Base-by-base conservation (phyloP, 1,284 basidiomycete genomes). In the Volvariella surrecta region DNA sequence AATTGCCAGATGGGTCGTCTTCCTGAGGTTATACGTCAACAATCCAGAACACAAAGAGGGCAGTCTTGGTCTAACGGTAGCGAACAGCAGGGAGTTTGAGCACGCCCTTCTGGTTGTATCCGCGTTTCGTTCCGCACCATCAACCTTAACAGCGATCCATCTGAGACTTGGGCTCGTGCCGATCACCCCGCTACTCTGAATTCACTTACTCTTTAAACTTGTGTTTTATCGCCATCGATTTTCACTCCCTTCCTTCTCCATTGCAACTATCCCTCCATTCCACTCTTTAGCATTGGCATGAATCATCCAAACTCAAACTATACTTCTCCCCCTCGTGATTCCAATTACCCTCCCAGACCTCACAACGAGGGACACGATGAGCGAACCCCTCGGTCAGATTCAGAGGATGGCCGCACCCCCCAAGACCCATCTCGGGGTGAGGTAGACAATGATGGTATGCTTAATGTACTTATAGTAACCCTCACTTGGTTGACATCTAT, bases 381-480 rank as follows among this genome's bases (percentile, higher is more conserved):
- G 47, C 64, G 54, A 24, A 65, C 73, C 18, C 60, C 69, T 10
- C 66, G 63, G 39, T 75, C 72, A 45, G 74, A 76, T 45, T 73
- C 76, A 48, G 73, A 28, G 11, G 24, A 71, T 28, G 64, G 56
- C 52, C 63, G 64, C 45, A 48, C 55, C 31, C 48, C 52, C 17
- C 62, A 61, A 30, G 66, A 70, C 24, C 21, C 53, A 34, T 52
- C 58, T 38, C 72, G 62, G 58, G 56, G 50, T 40, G 73, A 74
- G 9, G 45, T 48, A 30, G 67, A 67, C 4, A 39, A 52, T 17
- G 73, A 75, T 49, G 73, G 74, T 73, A 42, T 47, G 62, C 47
- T 35, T 15, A 32, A 32, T 17, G 16, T 39, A 39, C 35, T 44
- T 28, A 42, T 18, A 39, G 39, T 19, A 37, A 39, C 35, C 42